phyloP scores from a whole-genome alignment of 2,329 filamentous ascomycete species.

The Amauroascus niger region DNA sequence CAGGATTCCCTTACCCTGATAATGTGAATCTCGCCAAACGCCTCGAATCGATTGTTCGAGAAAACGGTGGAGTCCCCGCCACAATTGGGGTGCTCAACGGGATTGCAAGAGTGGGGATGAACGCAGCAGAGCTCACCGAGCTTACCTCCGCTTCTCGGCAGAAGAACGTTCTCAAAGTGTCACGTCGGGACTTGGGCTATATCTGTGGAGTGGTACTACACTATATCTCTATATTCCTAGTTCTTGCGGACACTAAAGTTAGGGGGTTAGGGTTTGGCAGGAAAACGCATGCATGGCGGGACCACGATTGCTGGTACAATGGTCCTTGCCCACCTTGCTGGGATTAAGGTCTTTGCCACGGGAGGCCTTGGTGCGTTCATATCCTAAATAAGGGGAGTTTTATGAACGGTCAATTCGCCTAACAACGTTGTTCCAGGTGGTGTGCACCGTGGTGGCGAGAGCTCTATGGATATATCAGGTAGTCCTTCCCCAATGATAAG shows the following conservation, averaged over 20 bases:
- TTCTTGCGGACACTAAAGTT: constrained; percentile 9
- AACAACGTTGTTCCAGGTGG: constrained; percentile 45
- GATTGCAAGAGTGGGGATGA: constrained; percentile 68
- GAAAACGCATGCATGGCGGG: constrained; percentile 67
- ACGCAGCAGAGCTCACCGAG: constrained; percentile 58
- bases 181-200: constrained; percentile 75
- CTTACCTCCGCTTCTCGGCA: constrained; percentile 58
- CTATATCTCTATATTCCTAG: background rate
- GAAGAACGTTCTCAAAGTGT: constrained; percentile 66
- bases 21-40: constrained; percentile 67
- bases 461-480: constrained; percentile 75
- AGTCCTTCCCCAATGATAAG: background rate
- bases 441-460: constrained; percentile 80
- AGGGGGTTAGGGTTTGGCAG: constrained; percentile 48
- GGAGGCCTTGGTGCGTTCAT: constrained; percentile 59
- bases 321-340: constrained; percentile 74
- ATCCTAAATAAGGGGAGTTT: background rate
- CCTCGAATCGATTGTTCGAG: constrained; percentile 71
- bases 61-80: constrained; percentile 73
- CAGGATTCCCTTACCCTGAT: constrained; percentile 60
- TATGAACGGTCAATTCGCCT: background rate
- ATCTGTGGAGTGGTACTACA: constrained; percentile 61
- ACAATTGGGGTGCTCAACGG: constrained; percentile 84
- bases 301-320: constrained; percentile 93
- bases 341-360: constrained; percentile 87